phyloP scores from a whole-genome alignment of 805 yeast genomes.

The Wickerhamomyces mucosus region DNA sequence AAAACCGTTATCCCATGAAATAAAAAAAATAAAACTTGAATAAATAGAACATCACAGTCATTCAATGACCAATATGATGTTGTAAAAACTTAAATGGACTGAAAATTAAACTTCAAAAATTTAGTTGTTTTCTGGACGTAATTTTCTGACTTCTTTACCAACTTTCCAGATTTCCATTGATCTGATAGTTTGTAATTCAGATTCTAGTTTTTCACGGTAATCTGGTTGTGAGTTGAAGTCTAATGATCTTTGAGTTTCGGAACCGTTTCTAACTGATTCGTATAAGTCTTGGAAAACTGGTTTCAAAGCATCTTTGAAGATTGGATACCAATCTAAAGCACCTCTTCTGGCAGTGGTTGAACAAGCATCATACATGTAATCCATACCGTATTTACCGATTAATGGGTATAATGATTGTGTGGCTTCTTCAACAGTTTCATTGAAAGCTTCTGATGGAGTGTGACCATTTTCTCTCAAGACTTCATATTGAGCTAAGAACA shows the following conservation, averaged over 20 bases:
- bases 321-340: constrained; percentile 99
- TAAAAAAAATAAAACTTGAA: constrained; percentile 10
- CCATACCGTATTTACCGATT: constrained; percentile 99
- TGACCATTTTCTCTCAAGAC: constrained; percentile 99
- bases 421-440: constrained; percentile 99
- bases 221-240: constrained; percentile 98
- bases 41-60: constrained; percentile 15
- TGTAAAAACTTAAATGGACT: constrained; percentile 8
- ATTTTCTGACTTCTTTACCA: constrained; percentile 99
- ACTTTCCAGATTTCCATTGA: constrained; percentile 99
- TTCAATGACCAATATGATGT: constrained; percentile 21
- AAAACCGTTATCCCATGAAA: constrained; percentile 2
- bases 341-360: constrained; percentile 99
- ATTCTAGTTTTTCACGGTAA: constrained; percentile 94
- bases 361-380: constrained; percentile 99
- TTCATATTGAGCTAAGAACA: constrained; percentile 99
- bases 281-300: constrained; percentile 96
- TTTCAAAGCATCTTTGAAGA: constrained; percentile 96
- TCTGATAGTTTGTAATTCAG: constrained; percentile 89
- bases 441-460: constrained; percentile 99
- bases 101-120: constrained; percentile 5
- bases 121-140: constrained; percentile 98
- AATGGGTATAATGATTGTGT: constrained; percentile 99
- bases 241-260: constrained; percentile 96
- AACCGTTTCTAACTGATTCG: constrained; percentile 90